Evolutionary conservation across 2,329 filamentous ascomycete species (phyloP).

Genomic region (Ustilaginoidea virens): DNA sequence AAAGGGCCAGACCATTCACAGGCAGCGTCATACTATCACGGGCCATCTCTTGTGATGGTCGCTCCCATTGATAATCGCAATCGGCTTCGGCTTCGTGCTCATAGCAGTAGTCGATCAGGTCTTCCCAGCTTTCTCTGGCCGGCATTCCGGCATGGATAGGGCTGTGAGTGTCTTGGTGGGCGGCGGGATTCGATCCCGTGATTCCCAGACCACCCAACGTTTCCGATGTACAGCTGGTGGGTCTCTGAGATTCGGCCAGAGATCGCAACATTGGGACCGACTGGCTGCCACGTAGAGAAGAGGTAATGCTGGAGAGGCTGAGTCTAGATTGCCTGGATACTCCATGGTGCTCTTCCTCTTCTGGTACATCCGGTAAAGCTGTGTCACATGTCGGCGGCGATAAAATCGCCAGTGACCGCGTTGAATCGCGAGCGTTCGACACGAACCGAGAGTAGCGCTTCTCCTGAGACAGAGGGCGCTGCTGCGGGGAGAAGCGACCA

Average conservation of each 20-base stretch:
- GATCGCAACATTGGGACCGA: constrained; percentile 40
- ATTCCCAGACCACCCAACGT: constrained; percentile 31
- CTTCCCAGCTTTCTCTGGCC: constrained; percentile 42
- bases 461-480: constrained; percentile 4
- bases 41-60: constrained; percentile 32
- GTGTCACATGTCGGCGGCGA: constrained; percentile 20
- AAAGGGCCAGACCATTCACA: constrained; percentile 10
- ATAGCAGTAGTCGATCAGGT: constrained; percentile 57
- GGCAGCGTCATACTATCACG: constrained; percentile 10
- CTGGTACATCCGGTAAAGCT: constrained; percentile 42
- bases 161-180: constrained; percentile 8
- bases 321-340: constrained; percentile 22
- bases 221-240: constrained; percentile 34
- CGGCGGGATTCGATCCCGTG: constrained; percentile 10
- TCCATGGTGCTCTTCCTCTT: constrained; percentile 41
- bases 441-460: constrained; percentile 22
- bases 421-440: constrained; percentile 24
- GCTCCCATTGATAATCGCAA: constrained; percentile 52
- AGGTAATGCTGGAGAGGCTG: constrained; percentile 30
- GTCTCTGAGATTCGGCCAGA: constrained; percentile 23
- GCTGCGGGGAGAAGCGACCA: no score
- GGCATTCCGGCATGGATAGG: constrained; percentile 9
- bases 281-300: constrained; percentile 37
- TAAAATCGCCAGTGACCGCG: constrained; percentile 23
- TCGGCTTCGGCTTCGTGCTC: constrained; percentile 52